Evolutionary conservation across 257 asterid genomes (phyloP), one percentile per base, ranked within the genome.

Genomic region (Petrea volubilis): DNA sequence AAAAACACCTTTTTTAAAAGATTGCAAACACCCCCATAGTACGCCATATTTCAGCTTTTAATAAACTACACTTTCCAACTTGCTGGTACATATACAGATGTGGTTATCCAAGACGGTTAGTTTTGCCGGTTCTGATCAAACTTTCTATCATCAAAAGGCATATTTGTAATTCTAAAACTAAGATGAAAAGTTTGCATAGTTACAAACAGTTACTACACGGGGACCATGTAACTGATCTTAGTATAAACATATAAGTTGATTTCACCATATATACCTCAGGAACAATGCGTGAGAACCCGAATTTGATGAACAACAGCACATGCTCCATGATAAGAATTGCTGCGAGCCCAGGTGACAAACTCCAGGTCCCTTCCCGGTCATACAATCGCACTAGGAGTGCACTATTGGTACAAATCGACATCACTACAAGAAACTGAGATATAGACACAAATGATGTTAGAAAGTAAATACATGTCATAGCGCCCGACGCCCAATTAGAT

Each of bases 271-370:
- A n/a, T n/a, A 93, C 98, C 92, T 89, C 97, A 0, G 97, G 98
- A 62, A 93, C 96, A 43, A 93, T 77, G 67, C 86, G 90, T 8
- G 97, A 93, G 77, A 93, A 89, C 61, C 91, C 96, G 43, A 86
- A 91, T 78, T 93, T 93, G 36, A 93, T 83, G 74, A 91, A 84
- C 83, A 94, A 61, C 38, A 94, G 96, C 57, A 83, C 68, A 59
- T 94, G 99, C 64, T 94, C 99, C 97, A 94, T 91, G 24, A 85
- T 41, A 6, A 94, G 95, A 66, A 94, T 94, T 3, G 95, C 97
- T 20, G 89, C 95, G 52, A 94, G 96, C n/a, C 97, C 97, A 0
- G 99, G 97, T 0, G 99, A 91, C 44, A 94, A 59, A 36, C 72
- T 88, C 97, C 99, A 94, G 27, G 70, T 74, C 25, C 99, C 97